Evolutionary conservation across 108 stramenopile genomes (phyloP).

Genomic region (Nannochloropsis gaditana): DNA sequence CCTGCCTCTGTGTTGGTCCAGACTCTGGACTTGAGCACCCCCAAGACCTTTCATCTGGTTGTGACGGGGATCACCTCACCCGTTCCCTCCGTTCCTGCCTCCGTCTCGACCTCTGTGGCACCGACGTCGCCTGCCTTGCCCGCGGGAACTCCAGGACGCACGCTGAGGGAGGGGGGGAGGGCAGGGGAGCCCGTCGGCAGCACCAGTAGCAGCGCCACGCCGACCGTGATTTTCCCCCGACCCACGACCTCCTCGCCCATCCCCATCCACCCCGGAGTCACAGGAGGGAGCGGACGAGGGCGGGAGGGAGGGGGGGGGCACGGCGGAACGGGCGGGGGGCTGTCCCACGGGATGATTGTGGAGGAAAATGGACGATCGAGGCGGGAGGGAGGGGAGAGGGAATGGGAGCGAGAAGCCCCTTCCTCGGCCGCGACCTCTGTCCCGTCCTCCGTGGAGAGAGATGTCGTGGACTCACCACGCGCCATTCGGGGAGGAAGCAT

Average conservation of each 20-base stretch:
- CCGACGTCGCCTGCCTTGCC: background rate
- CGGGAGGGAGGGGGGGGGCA: background rate
- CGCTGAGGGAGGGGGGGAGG: background rate
- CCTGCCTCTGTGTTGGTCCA: no score
- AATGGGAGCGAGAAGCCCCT: background rate
- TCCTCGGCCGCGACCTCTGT: background rate
- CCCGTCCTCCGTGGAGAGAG: background rate
- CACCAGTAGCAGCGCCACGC: background rate
- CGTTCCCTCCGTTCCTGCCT: background rate
- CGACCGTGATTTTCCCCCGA: conserved; percentile 6
- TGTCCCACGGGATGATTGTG: background rate
- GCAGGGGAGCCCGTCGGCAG: background rate
- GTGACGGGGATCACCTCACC: background rate
- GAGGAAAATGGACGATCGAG: background rate
- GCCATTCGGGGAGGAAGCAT: background rate
- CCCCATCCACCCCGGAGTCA: background rate
- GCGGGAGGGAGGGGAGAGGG: background rate
- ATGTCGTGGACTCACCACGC: background rate
- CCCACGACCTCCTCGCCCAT: background rate
- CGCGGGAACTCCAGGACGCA: background rate
- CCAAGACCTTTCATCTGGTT: background rate
- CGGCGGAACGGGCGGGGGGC: background rate
- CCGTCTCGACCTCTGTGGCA: background rate
- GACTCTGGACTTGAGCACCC: background rate
- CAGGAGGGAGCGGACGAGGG: background rate